Base-by-base conservation (phyloP, 2,329 filamentous ascomycete genomes). In the Lachnellula subtilissima region DNA sequence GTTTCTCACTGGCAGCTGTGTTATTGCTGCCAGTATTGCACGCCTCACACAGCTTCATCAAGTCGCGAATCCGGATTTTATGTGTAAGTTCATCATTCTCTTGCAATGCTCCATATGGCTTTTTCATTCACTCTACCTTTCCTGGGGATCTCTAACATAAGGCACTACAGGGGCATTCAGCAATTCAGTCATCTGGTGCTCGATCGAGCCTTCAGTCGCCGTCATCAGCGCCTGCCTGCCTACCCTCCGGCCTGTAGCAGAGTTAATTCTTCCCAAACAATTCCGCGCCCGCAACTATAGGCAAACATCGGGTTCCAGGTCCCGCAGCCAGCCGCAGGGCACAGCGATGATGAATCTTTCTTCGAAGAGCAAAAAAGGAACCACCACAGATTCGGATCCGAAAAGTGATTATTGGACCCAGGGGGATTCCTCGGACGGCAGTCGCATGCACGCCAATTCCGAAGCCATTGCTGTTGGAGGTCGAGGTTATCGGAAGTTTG, bases 171-270 rank as follows among this genome's bases (percentile, higher is more conserved):
- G 50, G 40, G 25, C 25, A n/a, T 42, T 42, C 35, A 19, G 35
- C 50, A 46, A 40, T 46, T 9, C 50, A 14, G 46, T 48, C 4
- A 48, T 48, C 53, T 57, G 40, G 25, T 58, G 6, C 56, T 61
- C 22, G 14, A 52, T 48, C 39, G 53, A 55, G 40, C 46, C 46
- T 39, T 55, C 19, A 3, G 36, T 50, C 32, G 53, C 47, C 17
- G 46, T 55, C 9, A 55, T 55, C 7, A 55, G 53, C 23, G 53
- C 53, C 19, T 55, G 53, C n/a, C 53, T 55, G 12, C 53, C 46
- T n/a, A 55, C 53, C n/a, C 23, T 48, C 1, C 23, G 46, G 19
- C 46, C 46, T 6, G 15, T 48, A 25, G 46, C 46, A 8, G 46
- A 48, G 28, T 48, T 48, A 14, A 32, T 48, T 15, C 46, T 48